Percentiles rank a stretch among this genome's conserved stretches.
Evolutionary conservation across 2,329 filamentous ascomycete species (phyloP).

Genomic region (Fusarium tupiense): DNA sequence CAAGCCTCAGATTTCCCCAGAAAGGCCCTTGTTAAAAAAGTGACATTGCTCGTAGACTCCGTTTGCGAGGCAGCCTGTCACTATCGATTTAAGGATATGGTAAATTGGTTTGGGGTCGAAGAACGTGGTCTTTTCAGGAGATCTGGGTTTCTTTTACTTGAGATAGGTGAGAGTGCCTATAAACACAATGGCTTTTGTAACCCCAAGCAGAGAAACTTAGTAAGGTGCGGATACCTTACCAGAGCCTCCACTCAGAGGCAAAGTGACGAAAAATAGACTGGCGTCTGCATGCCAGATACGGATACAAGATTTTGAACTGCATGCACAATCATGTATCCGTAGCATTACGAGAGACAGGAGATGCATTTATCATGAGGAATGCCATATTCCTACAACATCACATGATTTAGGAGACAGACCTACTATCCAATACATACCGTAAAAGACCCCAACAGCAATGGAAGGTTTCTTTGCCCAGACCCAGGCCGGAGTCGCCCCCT

Average conservation of each 20-base stretch:
- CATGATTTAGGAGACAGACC: background rate
- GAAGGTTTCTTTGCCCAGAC: background rate
- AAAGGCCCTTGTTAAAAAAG: conserved; percentile 20
- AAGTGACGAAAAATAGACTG: background rate
- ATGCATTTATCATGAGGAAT: background rate
- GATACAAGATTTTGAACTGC: background rate
- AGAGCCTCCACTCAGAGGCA: background rate
- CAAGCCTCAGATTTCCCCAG: conserved; percentile 24
- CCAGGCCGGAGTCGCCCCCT: background rate
- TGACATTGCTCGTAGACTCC: conserved; percentile 17
- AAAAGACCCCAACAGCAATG: background rate
- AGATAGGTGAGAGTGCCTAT: background rate
- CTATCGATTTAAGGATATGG: background rate
- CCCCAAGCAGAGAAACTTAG: background rate
- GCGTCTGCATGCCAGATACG: background rate
- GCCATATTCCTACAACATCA: background rate
- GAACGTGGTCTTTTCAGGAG: background rate
- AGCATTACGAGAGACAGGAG: background rate
- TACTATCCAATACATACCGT: background rate
- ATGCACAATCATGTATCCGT: background rate
- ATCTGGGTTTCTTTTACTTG: background rate
- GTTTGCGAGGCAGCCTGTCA: conserved; percentile 20
- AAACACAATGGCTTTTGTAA: background rate
- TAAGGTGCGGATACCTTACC: background rate
- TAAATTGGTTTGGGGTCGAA: background rate